Conservation (phyloP, 1,284 basidiomycete species). For the Boletus mariae region DNA sequence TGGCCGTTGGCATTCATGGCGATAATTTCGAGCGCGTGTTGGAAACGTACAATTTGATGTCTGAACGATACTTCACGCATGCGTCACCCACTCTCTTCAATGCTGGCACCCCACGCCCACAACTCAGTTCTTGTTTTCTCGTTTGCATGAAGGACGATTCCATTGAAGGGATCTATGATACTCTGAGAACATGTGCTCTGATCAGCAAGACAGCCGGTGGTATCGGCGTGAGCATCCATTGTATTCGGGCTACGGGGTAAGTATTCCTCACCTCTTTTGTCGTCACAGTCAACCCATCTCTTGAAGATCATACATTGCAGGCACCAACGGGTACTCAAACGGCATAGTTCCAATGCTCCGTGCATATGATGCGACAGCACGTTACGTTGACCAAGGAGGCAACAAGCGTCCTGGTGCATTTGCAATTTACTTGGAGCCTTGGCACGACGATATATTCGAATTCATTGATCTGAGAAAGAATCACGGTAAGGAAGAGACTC, state of each 20-base stretch:
- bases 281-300: conserved; percentile 2
- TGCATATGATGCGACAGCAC: conserved; percentile 96
- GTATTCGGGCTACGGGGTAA: conserved; percentile 93
- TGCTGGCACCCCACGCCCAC: conserved; percentile 93
- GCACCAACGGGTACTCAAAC: conserved; percentile 97
- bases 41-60: conserved; percentile 95
- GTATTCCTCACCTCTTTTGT: conserved; percentile 28
- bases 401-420: conserved; percentile 99
- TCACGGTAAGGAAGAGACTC: conserved; percentile 97
- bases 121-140: conserved; percentile 97
- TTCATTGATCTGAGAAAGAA: conserved; percentile 99
- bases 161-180: conserved; percentile 99
- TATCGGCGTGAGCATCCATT: conserved; percentile 95
- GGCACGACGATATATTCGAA: conserved; percentile 98
- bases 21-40: conserved; percentile 85
- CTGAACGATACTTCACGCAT: conserved; percentile 95
- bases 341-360: conserved; percentile 99
- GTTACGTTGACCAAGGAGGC: conserved; percentile 99
- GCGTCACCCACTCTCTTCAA: conserved; percentile 99
- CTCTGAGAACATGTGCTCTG: conserved; percentile 97
- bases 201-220: conserved; percentile 99
- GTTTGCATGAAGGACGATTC: conserved; percentile 99
- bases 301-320: conserved; percentile 79
- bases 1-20: conserved; percentile 96
- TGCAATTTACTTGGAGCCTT: conserved; percentile 95